These are phyloP conservation scores for Leptodermis oblonga DNA, from an alignment of 257 asterid genomes.

Conservation along the genomic window DNA sequence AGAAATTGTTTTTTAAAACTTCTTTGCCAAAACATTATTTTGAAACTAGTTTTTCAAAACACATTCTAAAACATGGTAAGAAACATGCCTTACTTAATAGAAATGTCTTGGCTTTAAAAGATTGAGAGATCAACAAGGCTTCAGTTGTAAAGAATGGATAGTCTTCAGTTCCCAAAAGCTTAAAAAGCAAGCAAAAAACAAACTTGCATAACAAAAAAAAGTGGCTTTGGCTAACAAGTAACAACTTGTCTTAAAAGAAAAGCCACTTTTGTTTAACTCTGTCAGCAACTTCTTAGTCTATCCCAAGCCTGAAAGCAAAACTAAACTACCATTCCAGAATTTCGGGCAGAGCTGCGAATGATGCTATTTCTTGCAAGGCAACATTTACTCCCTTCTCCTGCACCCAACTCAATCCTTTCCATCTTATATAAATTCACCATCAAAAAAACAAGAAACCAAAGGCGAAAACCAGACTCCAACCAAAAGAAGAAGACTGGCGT, in stretches of 20 bases:
- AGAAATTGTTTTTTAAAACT: too few relatives aligned
- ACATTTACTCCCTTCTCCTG: not conserved
- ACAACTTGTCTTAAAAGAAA: not conserved
- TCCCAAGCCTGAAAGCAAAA: too few relatives aligned
- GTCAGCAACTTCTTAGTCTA: not conserved
- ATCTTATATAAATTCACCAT: not conserved
- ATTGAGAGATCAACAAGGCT: too few relatives aligned
- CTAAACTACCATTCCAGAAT: not conserved
- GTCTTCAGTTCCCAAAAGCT: not conserved
- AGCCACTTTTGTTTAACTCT: not conserved
- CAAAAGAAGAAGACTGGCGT: conserved; percentile 13
- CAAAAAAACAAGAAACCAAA: not conserved
- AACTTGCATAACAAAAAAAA: not conserved
- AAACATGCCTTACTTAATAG: too few relatives aligned
- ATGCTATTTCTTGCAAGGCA: conserved; percentile 8
- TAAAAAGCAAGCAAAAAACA: not conserved
- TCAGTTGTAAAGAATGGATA: too few relatives aligned
- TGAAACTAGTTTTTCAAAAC: too few relatives aligned
- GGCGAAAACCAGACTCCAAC: too few relatives aligned
- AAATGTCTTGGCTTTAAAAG: too few relatives aligned
- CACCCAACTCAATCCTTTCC: too few relatives aligned
- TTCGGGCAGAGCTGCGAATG: not conserved
- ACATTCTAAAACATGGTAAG: too few relatives aligned
- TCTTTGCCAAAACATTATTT: too few relatives aligned
- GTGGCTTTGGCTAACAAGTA: not conserved